A percentile compares a stretch with the other conserved stretches of the same genome.
These are phyloP conservation scores for Geosiphon pyriformis DNA, from an alignment of 192 early-diverging fungal genomes.

Conservation along the genomic window DNA sequence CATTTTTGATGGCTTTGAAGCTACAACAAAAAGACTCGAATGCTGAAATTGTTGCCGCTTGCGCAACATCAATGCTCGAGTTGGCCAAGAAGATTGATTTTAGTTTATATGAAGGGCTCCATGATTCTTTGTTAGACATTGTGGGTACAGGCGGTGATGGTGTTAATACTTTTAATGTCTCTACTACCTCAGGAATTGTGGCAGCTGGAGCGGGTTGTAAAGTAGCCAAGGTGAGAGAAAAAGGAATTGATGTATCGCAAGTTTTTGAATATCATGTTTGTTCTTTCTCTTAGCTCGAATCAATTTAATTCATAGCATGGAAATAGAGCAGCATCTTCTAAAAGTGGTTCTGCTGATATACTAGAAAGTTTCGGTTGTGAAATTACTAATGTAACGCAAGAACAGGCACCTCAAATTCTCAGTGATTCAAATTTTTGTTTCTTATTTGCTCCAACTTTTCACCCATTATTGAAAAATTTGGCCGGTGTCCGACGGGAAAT, in stretches of 20 bases:
- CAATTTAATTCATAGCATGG: conserved; percentile 62
- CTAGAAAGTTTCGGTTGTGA: conserved; percentile 80
- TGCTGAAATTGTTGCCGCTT: conserved; percentile 73
- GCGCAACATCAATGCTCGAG: conserved; percentile 66
- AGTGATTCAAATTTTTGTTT: conserved; percentile 75
- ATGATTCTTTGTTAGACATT: conserved; percentile 71
- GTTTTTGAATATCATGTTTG: neutral
- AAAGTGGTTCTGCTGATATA: conserved; percentile 90
- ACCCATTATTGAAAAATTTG: conserved; percentile 84
- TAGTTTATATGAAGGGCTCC: conserved; percentile 35
- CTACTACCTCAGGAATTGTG: conserved; percentile 85
- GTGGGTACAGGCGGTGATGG: conserved; percentile 99
- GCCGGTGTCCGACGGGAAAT: conserved; percentile 74
- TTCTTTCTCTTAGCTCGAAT: conserved; percentile 4
- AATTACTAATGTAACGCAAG: conserved; percentile 60
- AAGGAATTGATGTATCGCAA: neutral
- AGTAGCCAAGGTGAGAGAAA: conserved; percentile 78
- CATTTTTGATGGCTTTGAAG: conserved; percentile 77
- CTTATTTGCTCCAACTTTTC: conserved; percentile 85
- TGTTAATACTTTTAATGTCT: conserved; percentile 95
- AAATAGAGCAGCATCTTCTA: conserved; percentile 86
- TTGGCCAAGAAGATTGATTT: conserved; percentile 59
- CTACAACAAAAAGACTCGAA: conserved; percentile 65
- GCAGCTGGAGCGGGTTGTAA: conserved; percentile 85
- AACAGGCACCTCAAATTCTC: conserved; percentile 61